Percentiles rank a stretch among this genome's conserved stretches.
Evolutionary conservation across 2,329 filamentous ascomycete genomes (phyloP).

Genomic region (Pseudogymnoascus sp.): DNA sequence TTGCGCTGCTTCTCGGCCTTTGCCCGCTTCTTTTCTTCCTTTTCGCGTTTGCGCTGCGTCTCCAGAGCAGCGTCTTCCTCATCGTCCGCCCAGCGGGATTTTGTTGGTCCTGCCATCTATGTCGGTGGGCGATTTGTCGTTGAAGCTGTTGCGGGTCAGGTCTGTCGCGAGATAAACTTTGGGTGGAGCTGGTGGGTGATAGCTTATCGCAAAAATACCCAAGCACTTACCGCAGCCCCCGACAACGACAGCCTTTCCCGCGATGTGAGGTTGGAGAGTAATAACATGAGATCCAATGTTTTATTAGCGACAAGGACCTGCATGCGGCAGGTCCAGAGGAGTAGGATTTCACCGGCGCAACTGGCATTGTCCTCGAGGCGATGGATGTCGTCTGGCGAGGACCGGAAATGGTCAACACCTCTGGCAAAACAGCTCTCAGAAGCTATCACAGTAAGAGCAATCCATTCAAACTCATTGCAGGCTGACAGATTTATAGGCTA

Average conservation of each 20-base stretch:
- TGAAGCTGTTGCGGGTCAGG: background rate
- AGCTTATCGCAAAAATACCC: slow-evolving; percentile 1
- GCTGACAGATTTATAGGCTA: slow-evolving; percentile 48
- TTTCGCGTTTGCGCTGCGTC: slow-evolving; percentile 66
- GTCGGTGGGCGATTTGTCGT: background rate
- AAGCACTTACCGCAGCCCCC: background rate
- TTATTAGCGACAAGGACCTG: slow-evolving; percentile 19
- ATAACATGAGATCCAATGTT: slow-evolving; percentile 25
- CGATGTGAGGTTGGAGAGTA: background rate
- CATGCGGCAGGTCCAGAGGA: slow-evolving; percentile 17
- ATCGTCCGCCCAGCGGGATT: slow-evolving; percentile 79
- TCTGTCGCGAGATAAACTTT: slow-evolving; percentile 4
- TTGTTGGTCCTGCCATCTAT: slow-evolving; percentile 13
- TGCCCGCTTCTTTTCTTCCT: slow-evolving; percentile 77
- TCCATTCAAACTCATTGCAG: background rate
- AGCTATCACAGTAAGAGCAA: slow-evolving; percentile 64
- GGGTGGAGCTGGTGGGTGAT: background rate
- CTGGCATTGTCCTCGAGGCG: slow-evolving; percentile 20
- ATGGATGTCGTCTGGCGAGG: slow-evolving; percentile 21
- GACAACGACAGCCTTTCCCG: background rate
- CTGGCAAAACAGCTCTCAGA: slow-evolving; percentile 79
- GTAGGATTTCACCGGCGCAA: slow-evolving; percentile 13
- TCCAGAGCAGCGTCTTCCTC: slow-evolving; percentile 72
- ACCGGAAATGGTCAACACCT: slow-evolving; percentile 74
- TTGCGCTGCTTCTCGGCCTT: slow-evolving; percentile 75